Evolutionary conservation across 805 yeast genomes (phyloP), one percentile per base, ranked within the genome.

Genomic region (Kuraishia capsulata): DNA sequence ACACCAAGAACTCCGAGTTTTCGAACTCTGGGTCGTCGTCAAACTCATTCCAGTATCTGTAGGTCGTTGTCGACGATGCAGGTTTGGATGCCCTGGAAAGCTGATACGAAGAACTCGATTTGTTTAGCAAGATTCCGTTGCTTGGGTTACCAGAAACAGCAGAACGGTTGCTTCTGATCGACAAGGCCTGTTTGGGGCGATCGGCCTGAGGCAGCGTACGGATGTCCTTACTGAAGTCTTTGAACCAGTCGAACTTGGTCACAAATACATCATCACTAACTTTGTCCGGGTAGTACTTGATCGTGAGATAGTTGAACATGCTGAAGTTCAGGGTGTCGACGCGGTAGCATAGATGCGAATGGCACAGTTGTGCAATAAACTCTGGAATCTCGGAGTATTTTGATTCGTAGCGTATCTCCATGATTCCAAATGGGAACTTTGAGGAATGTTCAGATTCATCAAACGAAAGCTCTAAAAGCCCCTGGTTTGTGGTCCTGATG

Each of bases 41-140:
- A 50, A 78, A 78, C 56, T 78, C 84, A 49, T 78, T 78, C 84
- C 84, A 78, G 52, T 78, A 78, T 34, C 79, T 47, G 20, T 49
- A 45, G 3, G 40, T 41, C 25, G 46, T 47, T 4, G 37, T 4
- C 13, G 39, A 37, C 21, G 44, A 5, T 21, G 38, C 28, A 32
- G 41, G 30, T 25, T 42, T 31, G 38, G 44, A 39, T 25, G 31
- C 33, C n/a, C 32, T 45, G 16, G 54, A 60, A n/a, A n/a, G n/a
- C n/a, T n/a, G n/a, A n/a, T n/a, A n/a, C n/a, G n/a, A n/a, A n/a
- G n/a, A n/a, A n/a, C n/a, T n/a, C 40, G 52, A 29, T 36, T 52
- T 57, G 42, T 61, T 61, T 20, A 59, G 39, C 14, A 59, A 38
- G 11, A 61, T 61, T 1, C 65, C 61, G 16, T 37, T 38, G n/a